A percentile compares a stretch with the other conserved stretches of the same genome.
phyloP scores from a whole-genome alignment of 2,329 filamentous ascomycete species.

The Penicillium brasilianum region DNA sequence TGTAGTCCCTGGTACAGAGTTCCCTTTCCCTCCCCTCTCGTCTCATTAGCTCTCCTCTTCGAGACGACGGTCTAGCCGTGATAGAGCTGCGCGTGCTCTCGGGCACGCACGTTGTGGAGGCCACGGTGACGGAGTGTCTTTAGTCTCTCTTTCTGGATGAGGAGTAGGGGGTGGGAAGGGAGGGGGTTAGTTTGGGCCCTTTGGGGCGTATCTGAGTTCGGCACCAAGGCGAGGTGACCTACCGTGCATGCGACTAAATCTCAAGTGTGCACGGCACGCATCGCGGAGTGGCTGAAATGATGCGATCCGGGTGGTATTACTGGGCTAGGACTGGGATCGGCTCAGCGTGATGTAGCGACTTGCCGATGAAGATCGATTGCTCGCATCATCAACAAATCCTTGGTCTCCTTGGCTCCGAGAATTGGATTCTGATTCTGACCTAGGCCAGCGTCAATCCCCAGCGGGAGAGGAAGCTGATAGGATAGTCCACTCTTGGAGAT shows the following conservation, averaged over 20 bases:
- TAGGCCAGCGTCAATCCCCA: not conserved
- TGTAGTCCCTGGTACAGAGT: not conserved
- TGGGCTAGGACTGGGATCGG: slow-evolving; percentile 5
- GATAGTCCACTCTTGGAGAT: slow-evolving; percentile 8
- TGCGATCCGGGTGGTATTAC: slow-evolving; percentile 26
- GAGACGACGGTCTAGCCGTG: not conserved
- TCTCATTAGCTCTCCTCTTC: not conserved
- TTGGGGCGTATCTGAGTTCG: slow-evolving; percentile 23
- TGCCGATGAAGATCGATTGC: slow-evolving; percentile 29
- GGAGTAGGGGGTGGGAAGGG: too few relatives aligned
- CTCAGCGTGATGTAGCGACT: slow-evolving; percentile 24
- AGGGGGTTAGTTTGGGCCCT: too few relatives aligned
- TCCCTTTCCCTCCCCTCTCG: not conserved
- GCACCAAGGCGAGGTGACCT: slow-evolving; percentile 29
- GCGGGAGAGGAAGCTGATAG: slow-evolving; percentile 1
- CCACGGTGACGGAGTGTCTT: not conserved
- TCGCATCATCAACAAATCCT: slow-evolving; percentile 23
- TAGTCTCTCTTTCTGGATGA: not conserved
- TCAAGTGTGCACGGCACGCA: slow-evolving; percentile 27
- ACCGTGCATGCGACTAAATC: slow-evolving; percentile 32
- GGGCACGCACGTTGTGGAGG: slow-evolving; percentile 6
- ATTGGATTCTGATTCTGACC: slow-evolving; percentile 7
- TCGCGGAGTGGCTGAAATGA: slow-evolving; percentile 32
- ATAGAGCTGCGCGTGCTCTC: not conserved
- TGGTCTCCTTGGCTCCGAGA: slow-evolving; percentile 19